Evolutionary conservation across 768 basidiomycete genomes (phyloP).

Genomic region (Nidularia sp.): DNA sequence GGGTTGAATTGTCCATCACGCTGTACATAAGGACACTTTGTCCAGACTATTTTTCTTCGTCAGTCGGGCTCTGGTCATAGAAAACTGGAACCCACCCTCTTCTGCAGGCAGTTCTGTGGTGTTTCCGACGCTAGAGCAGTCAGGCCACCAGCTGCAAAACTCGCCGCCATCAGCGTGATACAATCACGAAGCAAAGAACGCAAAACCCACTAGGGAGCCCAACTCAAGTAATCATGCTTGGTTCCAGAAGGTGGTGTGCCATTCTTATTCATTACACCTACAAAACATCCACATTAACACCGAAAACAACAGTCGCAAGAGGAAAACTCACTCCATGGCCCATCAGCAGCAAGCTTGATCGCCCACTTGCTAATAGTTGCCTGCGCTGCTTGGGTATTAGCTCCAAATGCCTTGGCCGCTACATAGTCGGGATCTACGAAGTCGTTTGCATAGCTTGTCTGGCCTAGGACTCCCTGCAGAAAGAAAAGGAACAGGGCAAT

Average conservation of each 20-base stretch:
- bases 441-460: conserved; percentile 47
- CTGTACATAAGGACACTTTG: conserved; percentile 48
- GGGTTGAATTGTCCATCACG: conserved; percentile 67
- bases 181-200: background rate
- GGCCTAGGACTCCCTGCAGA: conserved; percentile 14
- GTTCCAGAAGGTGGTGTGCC: conserved; percentile 47
- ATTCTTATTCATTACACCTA: conserved; percentile 47
- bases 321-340: conserved; percentile 51
- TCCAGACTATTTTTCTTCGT: conserved; percentile 40
- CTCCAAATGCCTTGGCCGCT: conserved; percentile 33
- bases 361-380: conserved; percentile 45
- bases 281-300: background rate
- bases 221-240: conserved; percentile 64
- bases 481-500: conserved; percentile 13
- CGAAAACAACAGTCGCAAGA: background rate
- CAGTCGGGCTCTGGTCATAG: too few species aligned
- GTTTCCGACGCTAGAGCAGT: conserved; percentile 56
- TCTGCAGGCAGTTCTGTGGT: conserved; percentile 50
- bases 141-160: conserved; percentile 51
- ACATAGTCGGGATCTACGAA: conserved; percentile 52
- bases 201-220: conserved; percentile 58
- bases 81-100: conserved; percentile 31
- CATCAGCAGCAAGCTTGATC: conserved; percentile 29
- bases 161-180: too few species aligned
- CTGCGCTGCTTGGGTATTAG: conserved; percentile 41